Evolutionary conservation across 2,329 filamentous ascomycete genomes (phyloP), one percentile per base, ranked within the genome.

Genomic region (Trichoderma koningii): DNA sequence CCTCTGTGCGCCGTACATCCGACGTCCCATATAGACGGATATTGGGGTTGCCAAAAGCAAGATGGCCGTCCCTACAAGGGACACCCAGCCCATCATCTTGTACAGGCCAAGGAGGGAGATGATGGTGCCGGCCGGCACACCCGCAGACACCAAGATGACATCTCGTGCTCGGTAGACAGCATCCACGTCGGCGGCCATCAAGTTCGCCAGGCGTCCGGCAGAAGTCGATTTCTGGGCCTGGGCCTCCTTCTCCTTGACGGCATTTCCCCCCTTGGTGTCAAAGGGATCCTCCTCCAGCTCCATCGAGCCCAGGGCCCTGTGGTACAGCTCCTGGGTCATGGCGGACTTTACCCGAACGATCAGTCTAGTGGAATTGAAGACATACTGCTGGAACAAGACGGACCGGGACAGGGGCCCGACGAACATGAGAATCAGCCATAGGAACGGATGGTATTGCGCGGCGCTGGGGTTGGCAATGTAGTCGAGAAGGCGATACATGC

Each of bases 111-210:
- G 65, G 34, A 85, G 75, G 5, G 82, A 79, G 44, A 85, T 73
- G 15, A 78, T 69, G 7, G 81, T 82, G 17, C 82, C 81, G 1
- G 79, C 72, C 3, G 84, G 79, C 3, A 82, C 75, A 15, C 82
- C 82, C 38, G 80, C 74, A 1, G 73, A 63, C 14, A 82, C 76
- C 55, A 83, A 75, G 48, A 86, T 74, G 10, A 85, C 74, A 67
- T 87, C 84, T 44, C 83, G 78, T 9, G 82, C 79, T 28, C 74
- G 78, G 65, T 78, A 82, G 38, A 87, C 78, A 30, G 83, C 82
- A 63, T 87, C 83, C 10, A 87, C 78, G 68, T 87, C 85, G 30
- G 83, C 83, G 9, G 83, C 82, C 82, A 87, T 86, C 61, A 87
- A 76, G 64, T 85, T 87, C 15, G 82, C 82, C 52, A 85, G 72